Conservation (phyloP, 140 eudicot genomes). For the Flaveria floridana region DNA sequence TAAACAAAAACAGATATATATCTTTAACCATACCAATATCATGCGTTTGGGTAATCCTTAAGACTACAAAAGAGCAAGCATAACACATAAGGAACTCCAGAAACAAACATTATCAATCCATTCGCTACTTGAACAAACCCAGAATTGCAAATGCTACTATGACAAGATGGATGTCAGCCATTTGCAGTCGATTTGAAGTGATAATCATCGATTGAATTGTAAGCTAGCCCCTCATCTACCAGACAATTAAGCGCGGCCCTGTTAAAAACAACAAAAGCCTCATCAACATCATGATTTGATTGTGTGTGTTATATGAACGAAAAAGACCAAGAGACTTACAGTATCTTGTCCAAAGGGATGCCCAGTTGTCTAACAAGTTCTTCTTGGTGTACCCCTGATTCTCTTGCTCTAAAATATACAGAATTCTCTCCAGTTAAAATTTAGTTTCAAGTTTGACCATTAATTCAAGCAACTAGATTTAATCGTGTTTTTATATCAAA, state of each 20-base stretch:
- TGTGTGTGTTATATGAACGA: background rate
- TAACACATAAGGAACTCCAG: background rate
- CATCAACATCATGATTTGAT: background rate
- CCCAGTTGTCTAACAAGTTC: constrained; percentile 52
- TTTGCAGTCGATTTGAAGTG: constrained; percentile 12
- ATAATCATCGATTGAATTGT: constrained; percentile 4
- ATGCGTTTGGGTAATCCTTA: background rate
- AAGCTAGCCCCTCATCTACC: constrained; percentile 1
- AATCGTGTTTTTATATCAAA: background rate
- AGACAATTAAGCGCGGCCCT: background rate
- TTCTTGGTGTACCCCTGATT: constrained; percentile 61
- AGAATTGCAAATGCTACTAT: background rate
- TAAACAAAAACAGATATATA: background rate
- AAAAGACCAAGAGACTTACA: constrained; percentile 25
- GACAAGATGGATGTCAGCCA: background rate
- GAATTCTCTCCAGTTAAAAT: background rate
- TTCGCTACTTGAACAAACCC: background rate
- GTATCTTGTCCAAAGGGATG: constrained; percentile 44
- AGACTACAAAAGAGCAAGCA: background rate
- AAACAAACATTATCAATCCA: background rate
- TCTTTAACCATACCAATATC: constrained; percentile 7
- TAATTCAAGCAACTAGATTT: background rate
- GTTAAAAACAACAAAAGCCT: background rate
- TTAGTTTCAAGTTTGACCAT: background rate
- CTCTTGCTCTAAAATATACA: constrained; percentile 48